phyloP scores from a whole-genome alignment of 371 early-diverging fungal species.

The Mortierella sp. region DNA sequence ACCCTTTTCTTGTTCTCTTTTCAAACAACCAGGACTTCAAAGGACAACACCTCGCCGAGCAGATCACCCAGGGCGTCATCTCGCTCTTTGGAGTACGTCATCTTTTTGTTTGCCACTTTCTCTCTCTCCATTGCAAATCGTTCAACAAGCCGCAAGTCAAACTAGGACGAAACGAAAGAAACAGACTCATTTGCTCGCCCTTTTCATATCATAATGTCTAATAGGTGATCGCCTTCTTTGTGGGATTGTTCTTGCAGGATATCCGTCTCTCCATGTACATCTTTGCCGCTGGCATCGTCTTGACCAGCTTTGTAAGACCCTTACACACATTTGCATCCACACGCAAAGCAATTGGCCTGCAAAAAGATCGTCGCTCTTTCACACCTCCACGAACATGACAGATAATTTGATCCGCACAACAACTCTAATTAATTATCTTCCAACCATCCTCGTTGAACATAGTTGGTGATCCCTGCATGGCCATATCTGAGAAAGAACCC shows the following conservation, averaged over 20 bases:
- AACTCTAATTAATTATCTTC: background rate
- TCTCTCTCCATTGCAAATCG: background rate
- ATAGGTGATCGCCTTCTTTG: constrained; percentile 48
- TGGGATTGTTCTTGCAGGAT: constrained; percentile 43
- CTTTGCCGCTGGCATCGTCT: constrained; percentile 40
- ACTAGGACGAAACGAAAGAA: background rate
- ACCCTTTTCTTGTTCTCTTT: background rate
- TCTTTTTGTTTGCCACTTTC: background rate
- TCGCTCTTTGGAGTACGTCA: constrained; percentile 45
- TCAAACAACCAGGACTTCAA: constrained; percentile 36
- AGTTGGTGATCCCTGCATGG: constrained; percentile 55
- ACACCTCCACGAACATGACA: background rate
- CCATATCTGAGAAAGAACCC: constrained; percentile 45
- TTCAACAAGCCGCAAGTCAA: background rate
- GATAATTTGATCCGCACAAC: background rate
- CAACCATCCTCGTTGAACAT: background rate
- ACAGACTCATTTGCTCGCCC: background rate
- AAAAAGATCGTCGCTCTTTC: background rate
- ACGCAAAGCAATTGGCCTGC: background rate
- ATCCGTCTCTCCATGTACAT: constrained; percentile 40
- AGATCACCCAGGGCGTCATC: constrained; percentile 51
- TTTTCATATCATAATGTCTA: background rate
- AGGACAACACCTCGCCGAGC: constrained; percentile 47
- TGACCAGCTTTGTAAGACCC: constrained; percentile 30
- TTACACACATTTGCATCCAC: background rate